Evolutionary conservation across 108 stramenopile genomes (phyloP).

Genomic region (Asterionellopsis glacialis): DNA sequence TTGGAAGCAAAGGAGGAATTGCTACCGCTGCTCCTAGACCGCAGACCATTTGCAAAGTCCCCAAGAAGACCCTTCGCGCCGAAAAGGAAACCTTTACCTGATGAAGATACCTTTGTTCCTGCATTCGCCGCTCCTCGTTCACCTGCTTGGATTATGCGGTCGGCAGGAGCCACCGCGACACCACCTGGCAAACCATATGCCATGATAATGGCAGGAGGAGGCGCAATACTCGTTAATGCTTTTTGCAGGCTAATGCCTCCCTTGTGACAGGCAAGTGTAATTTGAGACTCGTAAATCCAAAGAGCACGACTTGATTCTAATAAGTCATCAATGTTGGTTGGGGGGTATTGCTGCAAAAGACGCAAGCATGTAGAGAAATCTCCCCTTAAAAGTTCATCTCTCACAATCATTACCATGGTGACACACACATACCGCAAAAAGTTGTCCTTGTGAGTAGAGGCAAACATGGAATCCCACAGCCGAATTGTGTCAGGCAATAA

Average conservation of each 20-base stretch:
- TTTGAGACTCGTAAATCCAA: conserved; percentile 83
- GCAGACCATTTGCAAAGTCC: background rate
- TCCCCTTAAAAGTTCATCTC: conserved; percentile 70
- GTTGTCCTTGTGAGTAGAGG: conserved; percentile 85
- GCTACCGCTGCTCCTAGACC: no score
- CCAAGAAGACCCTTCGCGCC: background rate
- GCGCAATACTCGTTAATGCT: conserved; percentile 59
- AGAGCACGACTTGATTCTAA: conserved; percentile 69
- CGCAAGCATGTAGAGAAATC: conserved; percentile 74
- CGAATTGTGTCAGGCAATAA: conserved; percentile 93
- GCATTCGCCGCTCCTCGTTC: background rate
- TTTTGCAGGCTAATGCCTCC: conserved; percentile 63
- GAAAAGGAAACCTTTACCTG: background rate
- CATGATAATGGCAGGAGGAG: conserved; percentile 71
- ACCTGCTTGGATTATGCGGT: background rate
- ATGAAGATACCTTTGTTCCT: background rate
- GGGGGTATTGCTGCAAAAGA: conserved; percentile 72
- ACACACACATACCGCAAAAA: conserved; percentile 90
- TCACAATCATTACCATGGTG: conserved; percentile 87
- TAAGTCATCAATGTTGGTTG: conserved; percentile 61
- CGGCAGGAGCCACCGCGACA: conserved; percentile 15
- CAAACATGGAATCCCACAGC: conserved; percentile 96
- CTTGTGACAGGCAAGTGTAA: conserved; percentile 74
- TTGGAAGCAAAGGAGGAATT: no score
- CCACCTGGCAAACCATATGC: conserved; percentile 73